Evolutionary conservation across 371 early-diverging fungal species (phyloP), one percentile per base, ranked within the genome.

Genomic region (Mortierella sp.): DNA sequence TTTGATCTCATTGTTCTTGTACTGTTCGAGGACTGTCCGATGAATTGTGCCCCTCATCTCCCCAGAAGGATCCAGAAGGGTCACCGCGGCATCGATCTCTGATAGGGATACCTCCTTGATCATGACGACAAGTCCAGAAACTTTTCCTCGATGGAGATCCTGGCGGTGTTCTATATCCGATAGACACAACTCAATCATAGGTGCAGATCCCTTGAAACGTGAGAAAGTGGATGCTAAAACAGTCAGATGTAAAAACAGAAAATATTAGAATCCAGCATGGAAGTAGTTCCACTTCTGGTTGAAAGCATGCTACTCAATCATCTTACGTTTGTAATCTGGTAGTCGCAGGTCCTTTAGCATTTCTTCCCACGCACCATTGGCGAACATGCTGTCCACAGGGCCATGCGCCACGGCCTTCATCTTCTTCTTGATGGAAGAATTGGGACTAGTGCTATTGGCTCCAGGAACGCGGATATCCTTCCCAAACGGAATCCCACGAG

Each of bases 1-100:
- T 12, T 65, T 58, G 49, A 75, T 69, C 50, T 75, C 76, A 30
- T 75, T 73, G 60, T 73, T 75, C 24, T 75, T 75, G 50, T 69
- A 69, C 6, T 69, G 49, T 9, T 75, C 76, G 9, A 75, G 56
- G 17, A 75, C 76, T 6, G 52, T 49, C 14, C 56, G 47, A 21
- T 75, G 76, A 6, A 75, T 17, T 0, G 76, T 68, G 9, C 76
- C 76, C 28, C 52, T 56, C 76, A 75, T 75, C 50, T 75, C 76
- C 23, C 76, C 76, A 6, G 76, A 75, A 6, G 76, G 76, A 39
- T 75, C 76, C 41, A 75, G 19, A 19, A 75, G 39, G 23, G 56
- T 69, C 34, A 69, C 76, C 8, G 69, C 57, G n/a, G 69, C 64
- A 23, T 75, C 76, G 32, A 75, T 64, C 52, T 75, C 76, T 17